Evolutionary conservation across 2,329 filamentous ascomycete species (phyloP).

Genomic region (Talaromyces piceae): DNA sequence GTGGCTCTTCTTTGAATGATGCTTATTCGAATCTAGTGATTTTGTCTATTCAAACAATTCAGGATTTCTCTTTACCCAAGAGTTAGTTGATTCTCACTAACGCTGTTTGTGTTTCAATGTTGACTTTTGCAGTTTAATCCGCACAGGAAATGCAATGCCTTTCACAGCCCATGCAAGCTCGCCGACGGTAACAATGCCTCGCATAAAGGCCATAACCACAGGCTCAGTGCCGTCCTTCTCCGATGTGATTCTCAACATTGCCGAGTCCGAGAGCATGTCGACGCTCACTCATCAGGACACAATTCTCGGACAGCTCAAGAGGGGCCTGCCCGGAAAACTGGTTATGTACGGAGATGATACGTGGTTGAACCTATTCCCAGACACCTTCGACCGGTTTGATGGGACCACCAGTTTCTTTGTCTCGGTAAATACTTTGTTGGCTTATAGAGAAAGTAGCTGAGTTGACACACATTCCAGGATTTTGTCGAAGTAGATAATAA

Average conservation of each 20-base stretch:
- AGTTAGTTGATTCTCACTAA: constrained; percentile 48
- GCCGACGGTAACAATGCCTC: constrained; percentile 96
- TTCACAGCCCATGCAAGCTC: constrained; percentile 96
- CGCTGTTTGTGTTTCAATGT: not conserved
- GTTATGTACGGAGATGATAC: constrained; percentile 98
- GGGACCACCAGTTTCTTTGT: constrained; percentile 98
- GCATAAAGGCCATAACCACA: constrained; percentile 93
- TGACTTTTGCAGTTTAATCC: constrained; percentile 59
- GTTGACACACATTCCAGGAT: constrained; percentile 52
- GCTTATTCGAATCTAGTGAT: constrained; percentile 52
- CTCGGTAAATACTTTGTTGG: constrained; percentile 55
- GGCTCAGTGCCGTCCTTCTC: constrained; percentile 97
- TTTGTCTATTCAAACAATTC: constrained; percentile 81
- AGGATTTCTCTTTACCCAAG: constrained; percentile 81
- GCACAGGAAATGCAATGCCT: constrained; percentile 72
- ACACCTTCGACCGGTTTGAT: constrained; percentile 76
- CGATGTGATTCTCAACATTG: constrained; percentile 92
- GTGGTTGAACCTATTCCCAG: constrained; percentile 93
- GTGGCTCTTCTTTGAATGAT: constrained; percentile 9
- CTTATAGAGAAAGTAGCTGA: not conserved
- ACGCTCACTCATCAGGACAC: constrained; percentile 84
- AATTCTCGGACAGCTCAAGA: constrained; percentile 89
- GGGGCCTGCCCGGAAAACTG: constrained; percentile 61
- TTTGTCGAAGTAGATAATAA: constrained; percentile 98
- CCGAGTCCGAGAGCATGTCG: constrained; percentile 86